Evolutionary conservation across 768 basidiomycete genomes (phyloP).

Genomic region (Rhodotorula toruloides): DNA sequence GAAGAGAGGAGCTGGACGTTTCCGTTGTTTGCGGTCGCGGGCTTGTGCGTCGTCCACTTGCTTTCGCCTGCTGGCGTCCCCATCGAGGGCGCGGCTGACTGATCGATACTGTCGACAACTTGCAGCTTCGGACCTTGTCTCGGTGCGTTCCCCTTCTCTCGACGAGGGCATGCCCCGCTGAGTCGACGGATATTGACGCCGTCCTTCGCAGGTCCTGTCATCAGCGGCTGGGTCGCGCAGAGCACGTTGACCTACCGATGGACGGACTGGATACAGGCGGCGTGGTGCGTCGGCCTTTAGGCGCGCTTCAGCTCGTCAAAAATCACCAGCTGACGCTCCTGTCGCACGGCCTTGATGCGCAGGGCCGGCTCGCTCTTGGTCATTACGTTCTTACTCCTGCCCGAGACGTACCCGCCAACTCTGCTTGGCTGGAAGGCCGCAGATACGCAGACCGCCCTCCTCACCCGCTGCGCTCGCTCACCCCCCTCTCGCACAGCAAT

Average conservation of each 20-base stretch:
- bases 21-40: constrained; percentile 2
- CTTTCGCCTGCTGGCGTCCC: not conserved
- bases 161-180: not conserved
- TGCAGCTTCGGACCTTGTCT: not conserved
- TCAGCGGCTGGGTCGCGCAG: constrained; percentile 2
- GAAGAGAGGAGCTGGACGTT: not conserved
- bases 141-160: not conserved
- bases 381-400: constrained; percentile 51
- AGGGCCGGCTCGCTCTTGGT: constrained; percentile 27
- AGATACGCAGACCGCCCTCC: not conserved
- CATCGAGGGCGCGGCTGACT: not conserved
- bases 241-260: not conserved
- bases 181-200: not conserved
- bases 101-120: not conserved
- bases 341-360: not conserved
- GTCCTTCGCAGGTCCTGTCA: not conserved
- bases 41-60: not conserved
- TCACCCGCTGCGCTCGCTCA: not conserved
- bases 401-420: constrained; percentile 65
- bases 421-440: constrained; percentile 49
- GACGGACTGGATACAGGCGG: not conserved
- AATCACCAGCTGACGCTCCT: too few relatives aligned
- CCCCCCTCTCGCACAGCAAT: not conserved
- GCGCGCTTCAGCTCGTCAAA: not conserved
- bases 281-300: not conserved